Conservation (phyloP, 306 rosid species). For the Coriaria nepalensis region DNA sequence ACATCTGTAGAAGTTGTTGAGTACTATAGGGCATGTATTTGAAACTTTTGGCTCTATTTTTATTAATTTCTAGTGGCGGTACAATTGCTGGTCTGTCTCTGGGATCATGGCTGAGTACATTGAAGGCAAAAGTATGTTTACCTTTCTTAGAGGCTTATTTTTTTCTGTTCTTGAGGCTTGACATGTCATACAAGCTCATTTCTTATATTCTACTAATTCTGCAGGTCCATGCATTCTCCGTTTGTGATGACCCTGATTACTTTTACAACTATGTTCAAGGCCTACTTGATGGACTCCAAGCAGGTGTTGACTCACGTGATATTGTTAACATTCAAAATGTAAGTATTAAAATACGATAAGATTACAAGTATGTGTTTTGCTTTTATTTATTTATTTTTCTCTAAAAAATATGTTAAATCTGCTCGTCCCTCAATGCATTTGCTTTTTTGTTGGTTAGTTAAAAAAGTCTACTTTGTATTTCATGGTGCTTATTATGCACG, state of each 20-base stretch:
- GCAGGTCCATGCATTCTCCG: conserved; percentile 76
- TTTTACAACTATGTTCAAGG: conserved; percentile 69
- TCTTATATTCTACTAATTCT: conserved; percentile 15
- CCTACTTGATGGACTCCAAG: conserved; percentile 70
- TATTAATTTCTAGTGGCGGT: conserved; percentile 57
- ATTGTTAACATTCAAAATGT: conserved; percentile 60
- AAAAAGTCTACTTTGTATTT: too few relatives aligned
- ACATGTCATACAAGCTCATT: conserved; percentile 7
- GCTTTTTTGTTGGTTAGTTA: too few relatives aligned
- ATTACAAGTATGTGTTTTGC: too few relatives aligned
- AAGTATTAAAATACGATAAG: conserved; percentile 27
- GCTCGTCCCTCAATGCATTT: too few relatives aligned
- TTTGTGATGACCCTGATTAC: conserved; percentile 84
- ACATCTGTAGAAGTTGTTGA: too few relatives aligned
- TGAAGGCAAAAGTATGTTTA: conserved; percentile 73
- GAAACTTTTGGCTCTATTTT: too few relatives aligned
- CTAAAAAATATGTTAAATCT: too few relatives aligned
- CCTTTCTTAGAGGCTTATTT: conserved; percentile 7
- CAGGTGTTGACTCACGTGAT: conserved; percentile 56
- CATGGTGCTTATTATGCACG: too few relatives aligned
- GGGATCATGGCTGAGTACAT: conserved; percentile 64
- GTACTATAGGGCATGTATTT: too few relatives aligned
- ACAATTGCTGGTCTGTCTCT: conserved; percentile 79
- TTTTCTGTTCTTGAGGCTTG: too few relatives aligned
- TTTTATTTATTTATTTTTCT: too few relatives aligned